Conservation (phyloP, 305 asterid genomes). For the Salvia sclarea region DNA sequence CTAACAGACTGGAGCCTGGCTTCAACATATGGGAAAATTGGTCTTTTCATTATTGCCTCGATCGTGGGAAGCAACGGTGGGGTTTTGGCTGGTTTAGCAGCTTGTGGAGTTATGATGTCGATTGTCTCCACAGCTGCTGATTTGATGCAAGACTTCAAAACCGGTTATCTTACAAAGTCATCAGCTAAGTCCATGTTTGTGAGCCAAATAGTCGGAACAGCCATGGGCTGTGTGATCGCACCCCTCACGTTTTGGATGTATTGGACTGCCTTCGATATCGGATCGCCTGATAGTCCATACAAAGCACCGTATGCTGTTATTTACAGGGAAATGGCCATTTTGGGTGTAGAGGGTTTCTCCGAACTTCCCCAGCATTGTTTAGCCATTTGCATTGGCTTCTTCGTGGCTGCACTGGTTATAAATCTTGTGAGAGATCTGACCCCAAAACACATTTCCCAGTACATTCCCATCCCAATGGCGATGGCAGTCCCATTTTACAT, state of each 20-base stretch:
- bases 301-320: conserved; percentile 95
- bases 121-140: conserved; percentile 97
- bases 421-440: conserved; percentile 71
- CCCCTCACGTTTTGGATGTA: conserved; percentile 94
- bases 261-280: conserved; percentile 91
- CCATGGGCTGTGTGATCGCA: conserved; percentile 93
- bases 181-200: conserved; percentile 95
- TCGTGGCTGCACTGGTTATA: conserved; percentile 66
- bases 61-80: conserved; percentile 86
- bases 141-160: conserved; percentile 91
- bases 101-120: conserved; percentile 98
- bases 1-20: conserved; percentile 96
- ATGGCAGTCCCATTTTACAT: conserved; percentile 94
- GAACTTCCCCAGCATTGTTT: conserved; percentile 91
- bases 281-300: conserved; percentile 88
- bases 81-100: conserved; percentile 84
- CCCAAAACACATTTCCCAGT: conserved; percentile 59
- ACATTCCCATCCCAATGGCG: conserved; percentile 94
- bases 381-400: conserved; percentile 71
- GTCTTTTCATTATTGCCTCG: conserved; percentile 83
- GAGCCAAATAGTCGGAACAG: conserved; percentile 89
- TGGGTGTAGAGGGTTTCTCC: conserved; percentile 92
- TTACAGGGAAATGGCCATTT: conserved; percentile 88
- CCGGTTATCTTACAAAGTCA: conserved; percentile 83
- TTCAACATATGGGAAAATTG: conserved; percentile 89